Conservation (phyloP, 2,329 filamentous ascomycete species). For the Microdochium bolleyi region DNA sequence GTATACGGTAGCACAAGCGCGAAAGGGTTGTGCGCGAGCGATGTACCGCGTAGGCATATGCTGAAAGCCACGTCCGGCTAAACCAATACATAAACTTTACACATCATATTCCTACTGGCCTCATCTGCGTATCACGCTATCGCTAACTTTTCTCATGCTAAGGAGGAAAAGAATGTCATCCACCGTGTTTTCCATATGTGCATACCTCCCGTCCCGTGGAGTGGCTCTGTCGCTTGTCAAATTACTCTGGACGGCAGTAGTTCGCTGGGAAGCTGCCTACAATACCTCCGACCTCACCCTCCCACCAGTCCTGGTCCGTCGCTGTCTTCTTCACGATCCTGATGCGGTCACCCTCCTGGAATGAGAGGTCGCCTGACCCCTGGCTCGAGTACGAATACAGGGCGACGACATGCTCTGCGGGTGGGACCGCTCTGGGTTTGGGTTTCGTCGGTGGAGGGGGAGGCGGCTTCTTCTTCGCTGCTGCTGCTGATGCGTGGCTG, state of each 20-base stretch:
- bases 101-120: too few species aligned
- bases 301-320: conserved; percentile 82
- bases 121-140: too few species aligned
- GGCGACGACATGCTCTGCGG: conserved; percentile 54
- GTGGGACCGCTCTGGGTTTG: conserved; percentile 11
- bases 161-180: too few species aligned
- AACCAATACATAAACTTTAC: too few species aligned
- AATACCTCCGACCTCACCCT: conserved; percentile 62
- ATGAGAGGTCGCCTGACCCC: conserved; percentile 61
- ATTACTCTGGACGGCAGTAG: conserved; percentile 50
- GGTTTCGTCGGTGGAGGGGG: conserved; percentile 53
- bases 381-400: conserved; percentile 70
- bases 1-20: too few species aligned
- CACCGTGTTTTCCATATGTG: too few species aligned
- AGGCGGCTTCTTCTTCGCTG: conserved; percentile 63
- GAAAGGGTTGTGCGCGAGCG: too few species aligned
- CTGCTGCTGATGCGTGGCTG: conserved; percentile 22
- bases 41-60: too few species aligned
- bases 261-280: conserved; percentile 76
- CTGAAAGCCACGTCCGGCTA: too few species aligned
- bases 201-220: too few species aligned
- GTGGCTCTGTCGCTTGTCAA: background rate
- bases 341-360: conserved; percentile 71
- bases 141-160: too few species aligned
- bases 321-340: conserved; percentile 70